Base-by-base conservation (phyloP, 1,139 yeast species). In the Suhomyces bokatorum region DNA sequence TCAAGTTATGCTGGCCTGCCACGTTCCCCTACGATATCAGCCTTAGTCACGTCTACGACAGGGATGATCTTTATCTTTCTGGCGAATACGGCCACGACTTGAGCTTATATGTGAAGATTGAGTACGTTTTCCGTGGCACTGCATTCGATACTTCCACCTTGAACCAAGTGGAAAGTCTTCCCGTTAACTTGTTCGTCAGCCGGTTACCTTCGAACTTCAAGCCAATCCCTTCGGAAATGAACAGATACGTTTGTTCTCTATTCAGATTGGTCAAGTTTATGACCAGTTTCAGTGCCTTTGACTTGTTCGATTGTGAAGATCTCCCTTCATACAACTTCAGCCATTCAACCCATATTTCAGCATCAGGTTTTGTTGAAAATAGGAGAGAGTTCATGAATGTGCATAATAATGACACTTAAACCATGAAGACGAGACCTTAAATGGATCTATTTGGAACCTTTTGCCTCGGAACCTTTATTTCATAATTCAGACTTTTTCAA, bases 1-100 rank as follows among this genome's bases (percentile, higher is more conserved):
- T 34, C 20, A 34, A 34, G 26, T 12, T 34, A 13, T 22, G 36
- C 29, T 34, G 36, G 36, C 36, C 36, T n/a, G 36, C 36, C n/a
- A 22, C 29, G 3, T 34, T 22, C 8, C 36, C 36, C 12, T 34
- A 34, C 14, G 36, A 34, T 24, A 24, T 34, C 20, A 34, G 29
- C n/a, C 26, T 34, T 10, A 14, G 17, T 17, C 36, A 34, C 14
- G 36, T 34, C 11, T 34, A 34, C 29, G 14, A 20, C n/a, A 34
- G 22, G 29, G 29, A 34, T n/a, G 26, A 12, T 4, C 17, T 22
- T 3, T 34, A n/a, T 7, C 22, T 34, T 7, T n/a, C 29, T 7
- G 15, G 13, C 13, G 13, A 15, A 4, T 7, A 22, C 11, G 29
- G 22, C 15, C 29, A 22, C 20, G 36, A 13, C 4, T 34, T 34